Base-by-base conservation (phyloP, 192 early-diverging fungal species). In the Backusella tarrabulga region DNA sequence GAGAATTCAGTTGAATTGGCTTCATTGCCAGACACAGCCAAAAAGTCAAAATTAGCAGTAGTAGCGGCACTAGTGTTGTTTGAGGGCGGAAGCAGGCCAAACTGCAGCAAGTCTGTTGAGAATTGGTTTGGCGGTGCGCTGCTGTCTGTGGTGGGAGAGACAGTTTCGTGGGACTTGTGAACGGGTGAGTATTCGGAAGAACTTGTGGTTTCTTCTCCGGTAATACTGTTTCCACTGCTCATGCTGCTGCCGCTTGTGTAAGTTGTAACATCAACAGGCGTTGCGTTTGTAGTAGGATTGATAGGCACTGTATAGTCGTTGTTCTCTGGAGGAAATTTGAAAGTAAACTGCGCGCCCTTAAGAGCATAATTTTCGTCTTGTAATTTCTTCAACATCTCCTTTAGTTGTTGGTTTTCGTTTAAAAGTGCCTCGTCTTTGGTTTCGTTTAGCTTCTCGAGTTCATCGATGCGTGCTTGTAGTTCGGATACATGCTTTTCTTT, bases 401-500 rank as follows among this genome's bases (percentile, higher is more conserved):
- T 90, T 29, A 90, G 78, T 67, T 83, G 77, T 26, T 79, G 41
- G 72, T 90, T 90, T 40, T 90, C 88, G 50, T 85, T 79, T 1
- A 68, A 75, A 17, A 91, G 86, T 21, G 79, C 77, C 17, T 77
- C 80, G 73, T 84, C 81, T 54, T 85, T 82, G 29, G 87, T 85
- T 34, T 75, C 50, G 36, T 88, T 87, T 6, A 71, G 19, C 42
- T 90, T 91, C 44, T 93, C 90, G 8, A 95, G 85, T 52, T 90
- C 91, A 69, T 90, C 87, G 52, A 95, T 93, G 42, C 88, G 85
- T 36, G 86, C 90, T 82, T 95, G 94, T 11, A 97, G 86, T 12
- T 90, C 87, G 77, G 91, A 87, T 17, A 95, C 90, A 76, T 95
- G 93, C 73, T 89, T 87, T 75, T 95, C 91, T 77, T 93, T 94